These are phyloP conservation scores for Sordariomycetes sp. DNA, from an alignment of 2,329 filamentous ascomycete genomes.

Conservation along the genomic window DNA sequence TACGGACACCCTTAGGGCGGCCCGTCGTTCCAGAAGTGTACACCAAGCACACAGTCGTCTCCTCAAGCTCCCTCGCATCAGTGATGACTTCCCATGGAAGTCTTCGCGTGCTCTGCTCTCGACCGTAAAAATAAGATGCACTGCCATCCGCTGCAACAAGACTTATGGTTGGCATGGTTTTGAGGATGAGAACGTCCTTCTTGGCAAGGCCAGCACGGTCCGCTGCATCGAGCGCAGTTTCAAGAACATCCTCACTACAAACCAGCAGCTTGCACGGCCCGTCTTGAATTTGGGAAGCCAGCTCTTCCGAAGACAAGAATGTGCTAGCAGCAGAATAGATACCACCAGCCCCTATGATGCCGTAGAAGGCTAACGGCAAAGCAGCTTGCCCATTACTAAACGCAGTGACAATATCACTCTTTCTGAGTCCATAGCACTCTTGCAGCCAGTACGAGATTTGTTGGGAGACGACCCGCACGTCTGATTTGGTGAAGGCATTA, in stretches of 20 bases:
- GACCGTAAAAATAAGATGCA: constrained; percentile 11
- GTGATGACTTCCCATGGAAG: constrained; percentile 46
- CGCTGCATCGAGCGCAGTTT: constrained; percentile 38
- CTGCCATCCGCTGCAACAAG: constrained; percentile 7
- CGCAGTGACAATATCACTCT: constrained; percentile 40
- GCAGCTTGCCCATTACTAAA: constrained; percentile 47
- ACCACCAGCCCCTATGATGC: constrained; percentile 47
- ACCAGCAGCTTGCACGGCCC: constrained; percentile 27
- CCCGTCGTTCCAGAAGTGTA: constrained; percentile 41
- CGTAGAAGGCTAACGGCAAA: constrained; percentile 43
- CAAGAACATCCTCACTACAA: constrained; percentile 36
- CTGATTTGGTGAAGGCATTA: constrained; percentile 40
- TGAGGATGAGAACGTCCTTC: constrained; percentile 36
- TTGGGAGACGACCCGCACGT: constrained; percentile 36
- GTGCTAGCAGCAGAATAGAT: constrained; percentile 48
- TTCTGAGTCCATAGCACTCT: constrained; percentile 39
- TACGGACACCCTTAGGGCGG: constrained; percentile 33
- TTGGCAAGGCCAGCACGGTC: constrained; percentile 30
- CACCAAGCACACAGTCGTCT: constrained; percentile 29
- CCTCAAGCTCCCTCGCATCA: constrained; percentile 31
- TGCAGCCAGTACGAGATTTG: constrained; percentile 48
- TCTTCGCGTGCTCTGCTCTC: constrained; percentile 15
- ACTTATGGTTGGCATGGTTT: constrained; percentile 6
- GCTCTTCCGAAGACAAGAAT: constrained; percentile 36
- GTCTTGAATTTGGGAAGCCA: constrained; percentile 33